Base-by-base conservation (phyloP, 2,329 filamentous ascomycete species). In the Cadophora luteo-olivacea region DNA sequence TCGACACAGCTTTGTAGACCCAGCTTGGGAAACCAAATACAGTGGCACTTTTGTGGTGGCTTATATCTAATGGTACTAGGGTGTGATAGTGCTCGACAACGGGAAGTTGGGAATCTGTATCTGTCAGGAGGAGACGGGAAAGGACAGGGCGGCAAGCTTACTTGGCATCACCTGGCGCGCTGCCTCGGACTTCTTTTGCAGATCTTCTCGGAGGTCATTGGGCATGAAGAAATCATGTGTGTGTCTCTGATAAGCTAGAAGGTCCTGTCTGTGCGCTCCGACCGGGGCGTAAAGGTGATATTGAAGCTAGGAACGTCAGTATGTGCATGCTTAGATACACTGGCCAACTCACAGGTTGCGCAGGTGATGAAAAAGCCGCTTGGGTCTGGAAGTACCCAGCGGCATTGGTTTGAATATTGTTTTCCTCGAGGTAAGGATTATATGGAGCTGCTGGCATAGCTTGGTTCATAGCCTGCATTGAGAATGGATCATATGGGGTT, bases 251-350 rank as follows among this genome's bases (percentile, higher is more conserved):
- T 97, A 97, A 2, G 91, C 89, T 72, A 92, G 84, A 36, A 97
- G 84, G 71, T 93, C 93, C 70, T 95, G 92, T 69, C 89, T 88
- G 77, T 94, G 88, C n/a, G 92, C 90, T 6, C 93, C 93, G 67
- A 94, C 87, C 0, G 94, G 94, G 38, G 93, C 92, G 79, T 99
- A 99, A 14, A 97, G 86, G 79, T 99, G 96, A 78, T 97, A 97
- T 82, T 95, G 92, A 6, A 94, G 86, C 89, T 91, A 69, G n/a
- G 66, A 8, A 58, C 24, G 67, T 78, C 64, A 77, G 76, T 67
- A 61, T 66, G n/a, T 57, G 24, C 51, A 55, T 61, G 33, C 9
- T n/a, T 49, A 65, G 8, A 52, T 2, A 19, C 4, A 22, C 14
- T 7, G 48, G 16, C 36, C 36, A 45, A 76, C 84, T 77, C 79